A percentile compares a stretch with the other conserved stretches of the same genome.
Conservation (phyloP, 140 eudicot species). For the Cichorium intybus region DNA sequence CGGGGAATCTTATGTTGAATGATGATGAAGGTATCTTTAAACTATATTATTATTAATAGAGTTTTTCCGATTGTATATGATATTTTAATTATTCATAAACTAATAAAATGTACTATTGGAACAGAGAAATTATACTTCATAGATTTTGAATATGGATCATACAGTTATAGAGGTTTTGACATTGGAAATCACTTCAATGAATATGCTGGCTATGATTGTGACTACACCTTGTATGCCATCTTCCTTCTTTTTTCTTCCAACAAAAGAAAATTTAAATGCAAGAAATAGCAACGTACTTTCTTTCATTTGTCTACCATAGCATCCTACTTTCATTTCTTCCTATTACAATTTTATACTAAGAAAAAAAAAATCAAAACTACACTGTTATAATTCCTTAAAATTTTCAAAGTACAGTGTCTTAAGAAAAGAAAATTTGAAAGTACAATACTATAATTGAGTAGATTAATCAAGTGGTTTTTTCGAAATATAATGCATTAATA, state of each 20-base stretch:
- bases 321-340: not conserved
- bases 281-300: not conserved
- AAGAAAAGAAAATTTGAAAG: too few species aligned
- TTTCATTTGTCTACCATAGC: not conserved
- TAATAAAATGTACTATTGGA: constrained; percentile 16
- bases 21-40: constrained; percentile 62
- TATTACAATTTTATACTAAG: too few species aligned
- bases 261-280: not conserved
- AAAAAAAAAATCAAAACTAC: too few species aligned
- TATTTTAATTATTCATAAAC: not conserved
- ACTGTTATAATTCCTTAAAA: too few species aligned
- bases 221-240: constrained; percentile 71
- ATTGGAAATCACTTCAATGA: constrained; percentile 97
- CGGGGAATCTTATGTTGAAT: constrained; percentile 85
- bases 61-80: not conserved
- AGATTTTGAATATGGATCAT: constrained; percentile 94
- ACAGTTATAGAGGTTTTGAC: constrained; percentile 91
- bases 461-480: too few species aligned
- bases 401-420: too few species aligned
- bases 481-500: too few species aligned
- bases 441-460: too few species aligned
- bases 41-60: not conserved
- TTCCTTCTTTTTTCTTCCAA: constrained; percentile 9
- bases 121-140: constrained; percentile 86
- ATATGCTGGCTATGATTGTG: constrained; percentile 93